Evolutionary conservation across 257 asterid species (phyloP).

Genomic region (Anisodus tanguticus): DNA sequence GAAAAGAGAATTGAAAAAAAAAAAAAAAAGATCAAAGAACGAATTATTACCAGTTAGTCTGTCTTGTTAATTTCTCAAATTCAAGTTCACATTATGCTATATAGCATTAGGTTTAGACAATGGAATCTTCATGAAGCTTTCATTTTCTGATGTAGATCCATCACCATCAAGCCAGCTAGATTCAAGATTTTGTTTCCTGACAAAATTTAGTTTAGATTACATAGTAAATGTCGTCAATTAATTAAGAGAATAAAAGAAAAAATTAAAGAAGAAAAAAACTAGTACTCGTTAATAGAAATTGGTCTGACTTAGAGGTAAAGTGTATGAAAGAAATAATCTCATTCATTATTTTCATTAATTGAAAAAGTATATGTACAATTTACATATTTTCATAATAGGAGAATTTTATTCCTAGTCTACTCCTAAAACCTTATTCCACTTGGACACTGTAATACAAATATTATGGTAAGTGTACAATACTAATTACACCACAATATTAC

Average conservation of each 20-base stretch:
- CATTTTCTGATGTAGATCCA: background rate
- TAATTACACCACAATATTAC: too few species aligned
- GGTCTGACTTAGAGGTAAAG: too few species aligned
- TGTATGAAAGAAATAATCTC: too few species aligned
- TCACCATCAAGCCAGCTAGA: conserved; percentile 7
- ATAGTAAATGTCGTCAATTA: background rate
- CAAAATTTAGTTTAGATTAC: background rate
- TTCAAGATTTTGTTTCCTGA: background rate
- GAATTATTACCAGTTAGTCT: background rate
- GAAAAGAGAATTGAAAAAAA: too few species aligned
- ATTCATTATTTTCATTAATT: too few species aligned
- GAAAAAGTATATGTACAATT: too few species aligned
- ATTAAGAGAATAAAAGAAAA: background rate
- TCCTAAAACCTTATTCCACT: too few species aligned
- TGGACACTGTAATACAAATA: too few species aligned
- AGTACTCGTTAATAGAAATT: too few species aligned
- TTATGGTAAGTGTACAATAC: too few species aligned
- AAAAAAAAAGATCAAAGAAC: background rate
- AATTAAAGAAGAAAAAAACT: background rate
- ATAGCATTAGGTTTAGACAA: background rate
- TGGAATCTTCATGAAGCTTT: background rate
- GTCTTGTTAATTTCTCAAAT: background rate
- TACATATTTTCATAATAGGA: too few species aligned
- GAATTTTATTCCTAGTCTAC: too few species aligned
- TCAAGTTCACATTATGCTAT: background rate